Evolutionary conservation across 495 filamentous ascomycete species (phyloP).

Genomic region (Umbilicaria muhlenbergii): DNA sequence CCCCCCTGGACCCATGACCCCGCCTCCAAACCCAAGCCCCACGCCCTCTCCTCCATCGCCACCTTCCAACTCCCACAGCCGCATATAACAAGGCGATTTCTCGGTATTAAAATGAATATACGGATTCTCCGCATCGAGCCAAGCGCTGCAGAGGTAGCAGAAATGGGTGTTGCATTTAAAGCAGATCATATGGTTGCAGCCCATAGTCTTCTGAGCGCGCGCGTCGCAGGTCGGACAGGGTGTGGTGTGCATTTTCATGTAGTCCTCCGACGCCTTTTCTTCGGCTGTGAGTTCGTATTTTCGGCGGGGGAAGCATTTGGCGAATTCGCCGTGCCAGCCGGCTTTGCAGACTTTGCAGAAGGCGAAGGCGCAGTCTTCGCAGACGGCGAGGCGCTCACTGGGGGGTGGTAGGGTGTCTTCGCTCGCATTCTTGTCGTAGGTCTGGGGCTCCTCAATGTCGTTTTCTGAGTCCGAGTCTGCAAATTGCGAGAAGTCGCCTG

Average conservation of each 20-base stretch:
- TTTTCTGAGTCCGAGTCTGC: conserved; percentile 24
- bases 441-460: neutral
- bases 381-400: conserved; percentile 58
- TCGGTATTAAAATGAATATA: conserved; percentile 75
- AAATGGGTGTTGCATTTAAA: conserved; percentile 83
- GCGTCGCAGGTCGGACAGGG: conserved; percentile 83
- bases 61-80: conserved; percentile 77
- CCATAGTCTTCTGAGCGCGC: conserved; percentile 74
- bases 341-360: conserved; percentile 66
- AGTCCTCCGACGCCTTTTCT: conserved; percentile 72
- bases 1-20: conserved; percentile 12
- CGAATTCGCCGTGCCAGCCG: conserved; percentile 81
- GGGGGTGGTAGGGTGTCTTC: conserved; percentile 28
- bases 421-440: conserved; percentile 11
- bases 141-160: conserved; percentile 85
- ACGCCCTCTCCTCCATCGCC: conserved; percentile 54
- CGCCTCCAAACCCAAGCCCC: conserved; percentile 35
- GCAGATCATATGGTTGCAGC: conserved; percentile 98
- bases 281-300: conserved; percentile 58
- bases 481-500: conserved; percentile 32
- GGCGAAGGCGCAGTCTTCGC: conserved; percentile 79
- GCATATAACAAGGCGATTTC: conserved; percentile 55
- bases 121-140: conserved; percentile 67
- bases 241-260: conserved; percentile 62
- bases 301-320: conserved; percentile 41